Evolutionary conservation across 164 flowering plant genomes (phyloP).

Genomic region (Chloranthus sessilifolius): DNA sequence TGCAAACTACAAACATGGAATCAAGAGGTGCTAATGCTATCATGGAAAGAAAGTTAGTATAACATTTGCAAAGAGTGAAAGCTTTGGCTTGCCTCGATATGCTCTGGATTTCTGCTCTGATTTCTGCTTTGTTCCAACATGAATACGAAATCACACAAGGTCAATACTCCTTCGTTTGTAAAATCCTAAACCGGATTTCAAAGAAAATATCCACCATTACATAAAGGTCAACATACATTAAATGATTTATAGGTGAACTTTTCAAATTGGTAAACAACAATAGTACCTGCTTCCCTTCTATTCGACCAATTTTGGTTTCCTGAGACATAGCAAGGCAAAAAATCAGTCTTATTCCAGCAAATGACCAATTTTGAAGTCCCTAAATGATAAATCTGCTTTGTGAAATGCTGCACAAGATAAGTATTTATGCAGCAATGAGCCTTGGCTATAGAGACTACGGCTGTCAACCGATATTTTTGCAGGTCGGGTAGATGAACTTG

Average conservation of each 20-base stretch:
- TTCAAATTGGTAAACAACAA: background rate
- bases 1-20: too few relatives aligned
- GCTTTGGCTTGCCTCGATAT: conserved; percentile 51
- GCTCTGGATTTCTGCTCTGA: conserved; percentile 18
- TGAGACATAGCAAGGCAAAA: conserved; percentile 23
- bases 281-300: conserved; percentile 73
- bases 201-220: conserved; percentile 1
- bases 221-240: background rate
- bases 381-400: too few relatives aligned
- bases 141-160: conserved; percentile 33
- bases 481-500: too few relatives aligned
- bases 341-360: conserved; percentile 8
- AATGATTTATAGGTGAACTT: background rate
- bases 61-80: too few relatives aligned
- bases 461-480: too few relatives aligned
- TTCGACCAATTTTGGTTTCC: conserved; percentile 53
- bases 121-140: conserved; percentile 25
- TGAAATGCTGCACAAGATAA: too few relatives aligned
- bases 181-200: conserved; percentile 29
- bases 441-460: too few relatives aligned
- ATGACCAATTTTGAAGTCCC: too few relatives aligned
- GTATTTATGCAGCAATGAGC: too few relatives aligned
- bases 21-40: too few relatives aligned
- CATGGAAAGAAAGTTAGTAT: too few relatives aligned
- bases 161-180: conserved; percentile 40